Conservation (phyloP, 2,329 filamentous ascomycete species). For the Aspergillus fischeri region DNA sequence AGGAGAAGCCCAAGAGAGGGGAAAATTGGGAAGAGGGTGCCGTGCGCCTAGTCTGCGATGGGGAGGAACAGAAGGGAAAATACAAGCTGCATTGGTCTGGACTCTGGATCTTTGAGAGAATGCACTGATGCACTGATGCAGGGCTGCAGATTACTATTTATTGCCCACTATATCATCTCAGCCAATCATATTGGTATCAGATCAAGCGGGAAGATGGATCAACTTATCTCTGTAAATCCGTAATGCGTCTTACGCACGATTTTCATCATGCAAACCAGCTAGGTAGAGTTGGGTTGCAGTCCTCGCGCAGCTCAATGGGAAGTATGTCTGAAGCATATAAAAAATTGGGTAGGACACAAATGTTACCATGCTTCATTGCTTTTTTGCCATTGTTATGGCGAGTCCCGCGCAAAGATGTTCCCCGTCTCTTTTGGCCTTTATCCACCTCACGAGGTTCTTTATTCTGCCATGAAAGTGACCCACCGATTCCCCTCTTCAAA, state of each 20-base stretch:
- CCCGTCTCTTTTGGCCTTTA: no score
- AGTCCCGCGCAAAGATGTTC: no score
- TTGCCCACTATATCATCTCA: not conserved
- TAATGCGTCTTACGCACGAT: not conserved
- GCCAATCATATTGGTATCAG: not conserved
- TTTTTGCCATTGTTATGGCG: not conserved
- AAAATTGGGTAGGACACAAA: not conserved
- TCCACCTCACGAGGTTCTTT: no score
- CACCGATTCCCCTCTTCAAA: no score
- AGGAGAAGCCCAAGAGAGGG: slow-evolving; percentile 2
- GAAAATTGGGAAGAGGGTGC: not conserved
- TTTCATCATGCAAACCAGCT: not conserved
- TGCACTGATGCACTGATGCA: slow-evolving; percentile 7
- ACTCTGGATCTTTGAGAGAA: slow-evolving; percentile 1
- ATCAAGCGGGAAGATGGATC: not conserved
- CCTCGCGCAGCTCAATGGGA: not conserved
- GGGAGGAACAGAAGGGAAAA: not conserved
- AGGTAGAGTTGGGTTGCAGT: not conserved
- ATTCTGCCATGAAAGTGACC: no score
- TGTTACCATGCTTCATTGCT: not conserved
- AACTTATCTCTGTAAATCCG: not conserved
- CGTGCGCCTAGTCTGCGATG: no score
- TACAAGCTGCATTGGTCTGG: slow-evolving; percentile 12
- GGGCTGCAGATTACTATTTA: slow-evolving; percentile 12
- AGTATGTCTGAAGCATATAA: not conserved